A percentile compares a stretch with the other conserved stretches of the same genome.
phyloP scores from a whole-genome alignment of 1,284 basidiomycete species.

The Tausonia pullulans region DNA sequence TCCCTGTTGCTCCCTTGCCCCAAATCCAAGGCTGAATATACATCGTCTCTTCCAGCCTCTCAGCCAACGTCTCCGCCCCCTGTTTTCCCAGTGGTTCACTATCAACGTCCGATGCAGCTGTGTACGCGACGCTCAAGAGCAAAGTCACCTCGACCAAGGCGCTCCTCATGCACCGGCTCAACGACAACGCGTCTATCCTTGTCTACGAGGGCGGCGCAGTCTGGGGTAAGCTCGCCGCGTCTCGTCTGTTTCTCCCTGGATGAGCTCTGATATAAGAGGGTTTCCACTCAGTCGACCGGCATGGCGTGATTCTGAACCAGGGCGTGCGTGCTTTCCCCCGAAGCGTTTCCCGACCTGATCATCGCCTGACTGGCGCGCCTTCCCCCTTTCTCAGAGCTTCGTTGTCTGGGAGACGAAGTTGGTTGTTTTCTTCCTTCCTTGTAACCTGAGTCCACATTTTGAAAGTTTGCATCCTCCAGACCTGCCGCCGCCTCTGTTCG shows the following conservation, averaged over 20 bases:
- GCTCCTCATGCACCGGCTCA: neutral
- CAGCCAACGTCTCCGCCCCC: conserved; percentile 1
- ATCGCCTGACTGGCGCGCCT: neutral
- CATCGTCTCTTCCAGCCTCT: neutral
- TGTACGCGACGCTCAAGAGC: neutral
- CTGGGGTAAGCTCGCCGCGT: neutral
- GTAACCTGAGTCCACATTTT: too few relatives aligned
- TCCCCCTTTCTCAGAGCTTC: neutral
- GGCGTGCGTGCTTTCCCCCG: neutral
- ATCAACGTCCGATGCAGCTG: too few relatives aligned
- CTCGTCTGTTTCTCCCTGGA: too few relatives aligned
- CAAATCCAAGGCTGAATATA: neutral
- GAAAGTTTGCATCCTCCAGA: too few relatives aligned
- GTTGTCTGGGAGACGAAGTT: conserved; percentile 2
- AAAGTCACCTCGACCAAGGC: neutral
- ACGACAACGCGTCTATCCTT: conserved; percentile 5
- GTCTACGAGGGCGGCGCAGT: conserved; percentile 5
- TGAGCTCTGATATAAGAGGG: too few relatives aligned
- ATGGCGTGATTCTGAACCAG: conserved; percentile 1
- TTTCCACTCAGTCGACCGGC: neutral
- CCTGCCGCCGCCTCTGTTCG: neutral
- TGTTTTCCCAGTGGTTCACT: too few relatives aligned
- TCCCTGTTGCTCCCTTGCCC: neutral
- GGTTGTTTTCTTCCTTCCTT: too few relatives aligned
- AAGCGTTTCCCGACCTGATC: too few relatives aligned